These are phyloP conservation scores for Tetracentron sinense DNA, from an alignment of 164 flowering plant genomes.

Conservation along the genomic window DNA sequence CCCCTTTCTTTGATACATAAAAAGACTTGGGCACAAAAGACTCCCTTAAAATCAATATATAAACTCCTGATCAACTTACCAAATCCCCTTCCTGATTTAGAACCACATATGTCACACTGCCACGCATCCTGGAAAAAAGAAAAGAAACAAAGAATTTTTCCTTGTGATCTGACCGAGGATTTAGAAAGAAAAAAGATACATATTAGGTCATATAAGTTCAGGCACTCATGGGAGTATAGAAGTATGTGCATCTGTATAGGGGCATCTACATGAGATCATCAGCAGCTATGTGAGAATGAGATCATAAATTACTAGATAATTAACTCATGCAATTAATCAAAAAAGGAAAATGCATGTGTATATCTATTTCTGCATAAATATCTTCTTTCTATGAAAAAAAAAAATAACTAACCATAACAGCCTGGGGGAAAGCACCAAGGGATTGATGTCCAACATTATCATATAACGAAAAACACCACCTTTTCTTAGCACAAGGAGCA, in stretches of 20 bases:
- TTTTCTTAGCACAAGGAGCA: slow-evolving; percentile 91
- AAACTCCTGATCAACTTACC: slow-evolving; percentile 40
- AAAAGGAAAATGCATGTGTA: not conserved
- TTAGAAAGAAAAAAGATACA: not conserved
- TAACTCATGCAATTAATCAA: not conserved
- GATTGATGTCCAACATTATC: slow-evolving; percentile 92
- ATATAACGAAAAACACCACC: slow-evolving; percentile 92
- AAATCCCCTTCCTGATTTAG: slow-evolving; percentile 51
- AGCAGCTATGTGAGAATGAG: no score
- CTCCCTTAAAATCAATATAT: no score
- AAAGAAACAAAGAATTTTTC: not conserved
- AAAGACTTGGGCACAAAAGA: no score
- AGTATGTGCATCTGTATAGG: not conserved
- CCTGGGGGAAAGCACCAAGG: slow-evolving; percentile 93
- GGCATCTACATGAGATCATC: no score
- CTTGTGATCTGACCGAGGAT: not conserved
- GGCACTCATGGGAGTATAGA: not conserved
- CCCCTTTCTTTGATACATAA: no score
- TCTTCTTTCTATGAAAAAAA: not conserved
- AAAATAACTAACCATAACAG: slow-evolving; percentile 62
- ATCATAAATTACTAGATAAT: no score
- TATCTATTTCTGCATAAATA: not conserved
- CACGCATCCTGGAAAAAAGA: slow-evolving; percentile 75
- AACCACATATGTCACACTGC: slow-evolving; percentile 52
- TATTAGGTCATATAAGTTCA: not conserved